Evolutionary conservation across 2,329 filamentous ascomycete species (phyloP).

Genomic region (Fusarium luffae): DNA sequence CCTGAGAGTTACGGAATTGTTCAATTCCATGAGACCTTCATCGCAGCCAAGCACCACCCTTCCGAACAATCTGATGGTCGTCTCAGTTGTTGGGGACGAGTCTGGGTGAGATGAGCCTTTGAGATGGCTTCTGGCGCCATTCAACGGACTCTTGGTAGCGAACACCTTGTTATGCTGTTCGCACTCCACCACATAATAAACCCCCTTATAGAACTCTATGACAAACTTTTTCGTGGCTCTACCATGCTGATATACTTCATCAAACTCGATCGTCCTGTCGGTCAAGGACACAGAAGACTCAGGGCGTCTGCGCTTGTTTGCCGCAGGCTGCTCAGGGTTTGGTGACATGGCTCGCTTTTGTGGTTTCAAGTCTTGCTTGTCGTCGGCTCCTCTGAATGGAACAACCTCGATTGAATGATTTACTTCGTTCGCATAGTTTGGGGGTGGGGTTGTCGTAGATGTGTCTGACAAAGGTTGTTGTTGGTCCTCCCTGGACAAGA

Average conservation of each 20-base stretch:
- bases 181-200: constrained; percentile 28
- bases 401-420: neutral
- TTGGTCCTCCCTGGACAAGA: neutral
- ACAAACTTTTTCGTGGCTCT: neutral
- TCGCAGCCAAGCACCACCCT: constrained; percentile 9
- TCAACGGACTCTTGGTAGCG: neutral
- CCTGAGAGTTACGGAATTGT: neutral
- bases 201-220: neutral
- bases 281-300: neutral
- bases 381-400: neutral
- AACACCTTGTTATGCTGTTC: neutral
- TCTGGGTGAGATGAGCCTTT: neutral
- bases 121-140: constrained; percentile 5
- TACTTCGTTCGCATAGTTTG: neutral
- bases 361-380: neutral
- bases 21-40: fast-evolving
- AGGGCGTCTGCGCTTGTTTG: neutral
- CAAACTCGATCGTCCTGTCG: constrained; percentile 1
- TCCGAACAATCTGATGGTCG: constrained; percentile 1
- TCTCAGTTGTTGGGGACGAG: fast-evolving
- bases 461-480: neutral
- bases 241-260: constrained; percentile 18
- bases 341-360: neutral
- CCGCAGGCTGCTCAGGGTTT: neutral
- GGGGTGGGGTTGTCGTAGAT: neutral